These are phyloP conservation scores for Cyclanthera cordifolia DNA, from an alignment of 306 rosid genomes.

Conservation along the genomic window DNA sequence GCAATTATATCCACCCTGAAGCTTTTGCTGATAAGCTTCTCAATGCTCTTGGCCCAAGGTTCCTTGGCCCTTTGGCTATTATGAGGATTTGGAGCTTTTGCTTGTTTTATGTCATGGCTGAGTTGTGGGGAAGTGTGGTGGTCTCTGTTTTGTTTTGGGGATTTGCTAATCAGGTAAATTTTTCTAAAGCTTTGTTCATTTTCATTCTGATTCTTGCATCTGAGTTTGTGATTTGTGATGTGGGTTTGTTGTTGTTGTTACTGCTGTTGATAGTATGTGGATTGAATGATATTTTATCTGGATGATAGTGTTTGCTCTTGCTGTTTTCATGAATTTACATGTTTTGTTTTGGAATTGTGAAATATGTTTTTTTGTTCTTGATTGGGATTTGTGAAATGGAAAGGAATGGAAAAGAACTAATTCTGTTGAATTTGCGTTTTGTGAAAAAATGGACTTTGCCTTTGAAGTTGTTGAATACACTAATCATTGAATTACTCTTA, in stretches of 20 bases:
- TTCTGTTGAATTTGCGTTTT: too few relatives aligned
- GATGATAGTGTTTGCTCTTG: neutral
- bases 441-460: too few relatives aligned
- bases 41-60: conserved; percentile 63
- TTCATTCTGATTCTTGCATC: neutral
- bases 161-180: conserved; percentile 78
- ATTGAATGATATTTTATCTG: neutral
- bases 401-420: neutral
- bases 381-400: neutral
- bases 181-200: neutral
- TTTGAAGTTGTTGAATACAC: too few relatives aligned
- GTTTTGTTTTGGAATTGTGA: neutral
- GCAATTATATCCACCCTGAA: conserved; percentile 64
- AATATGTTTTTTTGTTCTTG: neutral
- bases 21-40: conserved; percentile 81
- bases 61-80: conserved; percentile 84
- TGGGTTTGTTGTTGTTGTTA: neutral
- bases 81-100: conserved; percentile 94
- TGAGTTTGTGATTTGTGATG: neutral
- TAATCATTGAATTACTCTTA: too few relatives aligned
- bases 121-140: conserved; percentile 95
- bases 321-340: neutral
- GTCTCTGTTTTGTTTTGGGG: conserved; percentile 94
- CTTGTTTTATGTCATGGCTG: conserved; percentile 98
- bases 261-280: neutral